phyloP scores from a whole-genome alignment of 805 yeast genomes.

The Brettanomyces sp. region DNA sequence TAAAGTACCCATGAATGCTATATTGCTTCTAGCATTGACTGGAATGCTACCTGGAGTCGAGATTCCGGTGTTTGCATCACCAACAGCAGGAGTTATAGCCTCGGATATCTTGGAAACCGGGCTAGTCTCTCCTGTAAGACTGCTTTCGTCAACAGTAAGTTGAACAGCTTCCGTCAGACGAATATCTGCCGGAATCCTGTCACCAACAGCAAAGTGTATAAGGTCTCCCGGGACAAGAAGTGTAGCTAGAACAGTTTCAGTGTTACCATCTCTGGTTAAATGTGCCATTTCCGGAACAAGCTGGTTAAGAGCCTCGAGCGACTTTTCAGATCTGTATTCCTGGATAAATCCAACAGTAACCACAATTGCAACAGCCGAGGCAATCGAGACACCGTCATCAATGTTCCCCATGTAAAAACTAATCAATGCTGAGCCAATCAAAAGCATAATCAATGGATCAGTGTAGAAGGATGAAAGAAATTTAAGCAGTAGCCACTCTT shows the following conservation, averaged over 20 bases:
- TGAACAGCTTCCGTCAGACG: slow-evolving; percentile 73
- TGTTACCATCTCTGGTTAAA: slow-evolving; percentile 70
- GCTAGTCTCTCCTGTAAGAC: slow-evolving; percentile 88
- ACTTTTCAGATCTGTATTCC: slow-evolving; percentile 91
- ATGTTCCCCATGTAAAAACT: slow-evolving; percentile 91
- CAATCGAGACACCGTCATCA: slow-evolving; percentile 91
- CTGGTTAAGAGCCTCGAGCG: slow-evolving; percentile 84
- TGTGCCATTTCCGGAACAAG: slow-evolving; percentile 97
- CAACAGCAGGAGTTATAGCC: slow-evolving; percentile 21
- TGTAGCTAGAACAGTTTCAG: slow-evolving; percentile 77
- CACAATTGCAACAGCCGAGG: slow-evolving; percentile 85
- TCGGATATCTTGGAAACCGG: slow-evolving; percentile 67
- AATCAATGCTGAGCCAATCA: slow-evolving; percentile 83
- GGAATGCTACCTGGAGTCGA: slow-evolving; percentile 3
- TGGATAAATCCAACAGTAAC: slow-evolving; percentile 97
- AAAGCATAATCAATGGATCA: slow-evolving; percentile 80
- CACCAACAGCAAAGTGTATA: slow-evolving; percentile 85
- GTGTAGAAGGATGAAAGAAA: slow-evolving; percentile 76
- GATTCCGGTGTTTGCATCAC: slow-evolving; percentile 7
- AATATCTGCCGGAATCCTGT: slow-evolving; percentile 92
- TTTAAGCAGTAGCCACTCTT: slow-evolving; percentile 61
- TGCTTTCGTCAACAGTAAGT: slow-evolving; percentile 83
- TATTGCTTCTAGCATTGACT: slow-evolving; percentile 54
- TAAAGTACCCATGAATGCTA: slow-evolving; percentile 95
- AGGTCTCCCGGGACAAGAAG: slow-evolving; percentile 93